These are phyloP conservation scores for Pichia occidentalis DNA, from an alignment of 805 yeast species.

Conservation along the genomic window DNA sequence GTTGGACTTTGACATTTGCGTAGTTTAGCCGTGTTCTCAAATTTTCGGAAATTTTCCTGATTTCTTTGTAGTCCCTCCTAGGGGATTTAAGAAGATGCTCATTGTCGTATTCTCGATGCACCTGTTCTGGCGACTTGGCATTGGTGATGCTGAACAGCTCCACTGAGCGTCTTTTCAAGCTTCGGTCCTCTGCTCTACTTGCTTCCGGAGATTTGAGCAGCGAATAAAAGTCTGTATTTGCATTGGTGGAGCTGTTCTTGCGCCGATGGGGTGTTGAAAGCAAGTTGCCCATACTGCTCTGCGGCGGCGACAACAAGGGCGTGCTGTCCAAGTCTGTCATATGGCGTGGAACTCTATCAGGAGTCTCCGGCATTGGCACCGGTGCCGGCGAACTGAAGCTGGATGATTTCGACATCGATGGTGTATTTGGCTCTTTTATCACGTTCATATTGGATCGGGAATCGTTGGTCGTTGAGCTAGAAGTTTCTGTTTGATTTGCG, in stretches of 20 bases:
- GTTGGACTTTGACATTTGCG: constrained; percentile 32
- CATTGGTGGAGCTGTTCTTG: constrained; percentile 7
- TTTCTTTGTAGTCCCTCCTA: constrained; percentile 23
- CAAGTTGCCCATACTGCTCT: constrained; percentile 4
- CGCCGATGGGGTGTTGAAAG: constrained; percentile 28
- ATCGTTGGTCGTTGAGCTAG: no score
- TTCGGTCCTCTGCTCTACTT: constrained; percentile 8
- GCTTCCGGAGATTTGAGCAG: constrained; percentile 32
- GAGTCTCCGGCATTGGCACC: constrained; percentile 25
- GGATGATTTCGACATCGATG: constrained; percentile 20
- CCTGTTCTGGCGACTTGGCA: constrained; percentile 21
- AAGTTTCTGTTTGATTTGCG: no score
- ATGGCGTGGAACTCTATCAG: constrained; percentile 14
- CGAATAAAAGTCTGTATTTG: constrained; percentile 31
- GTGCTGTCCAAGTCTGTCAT: constrained; percentile 22
- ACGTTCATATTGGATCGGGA: background rate
- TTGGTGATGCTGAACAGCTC: constrained; percentile 28
- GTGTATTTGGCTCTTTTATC: constrained; percentile 22
- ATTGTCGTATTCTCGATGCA: constrained; percentile 9
- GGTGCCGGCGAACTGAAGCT: constrained; percentile 22
- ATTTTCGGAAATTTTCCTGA: constrained; percentile 32
- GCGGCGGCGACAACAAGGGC: constrained; percentile 31
- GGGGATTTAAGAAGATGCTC: constrained; percentile 15
- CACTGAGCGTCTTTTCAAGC: constrained; percentile 27
- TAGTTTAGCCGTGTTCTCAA: constrained; percentile 32